phyloP scores from a whole-genome alignment of 345 rosid genomes.

The Sonneratia caseolaris region DNA sequence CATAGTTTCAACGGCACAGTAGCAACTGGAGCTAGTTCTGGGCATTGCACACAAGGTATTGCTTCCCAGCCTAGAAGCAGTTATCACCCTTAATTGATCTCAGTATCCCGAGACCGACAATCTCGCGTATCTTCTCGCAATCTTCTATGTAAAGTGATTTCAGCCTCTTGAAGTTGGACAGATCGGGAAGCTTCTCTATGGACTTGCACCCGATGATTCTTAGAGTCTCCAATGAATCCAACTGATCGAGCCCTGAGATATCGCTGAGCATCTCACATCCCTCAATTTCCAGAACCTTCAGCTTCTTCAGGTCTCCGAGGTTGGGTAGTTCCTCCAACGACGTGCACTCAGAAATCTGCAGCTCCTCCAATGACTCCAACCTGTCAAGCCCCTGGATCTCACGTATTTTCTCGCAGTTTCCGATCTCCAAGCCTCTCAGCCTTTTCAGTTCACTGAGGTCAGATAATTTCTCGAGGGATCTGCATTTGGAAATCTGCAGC shows the following conservation, averaged over 20 bases:
- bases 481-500: slow-evolving; percentile 11
- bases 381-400: slow-evolving; percentile 11
- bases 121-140: slow-evolving; percentile 14
- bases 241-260: slow-evolving; percentile 9
- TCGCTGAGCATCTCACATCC: slow-evolving; percentile 12
- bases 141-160: slow-evolving; percentile 14
- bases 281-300: slow-evolving; percentile 9
- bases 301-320: slow-evolving; percentile 11
- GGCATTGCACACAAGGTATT: not conserved
- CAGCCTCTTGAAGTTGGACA: slow-evolving; percentile 14
- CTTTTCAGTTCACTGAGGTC: slow-evolving; percentile 8
- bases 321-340: slow-evolving; percentile 3
- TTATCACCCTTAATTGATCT: slow-evolving; percentile 16
- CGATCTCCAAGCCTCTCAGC: slow-evolving; percentile 12
- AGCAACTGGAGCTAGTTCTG: not conserved
- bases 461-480: slow-evolving; percentile 7
- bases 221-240: slow-evolving; percentile 13
- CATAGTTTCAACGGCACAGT: not conserved
- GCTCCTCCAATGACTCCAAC: slow-evolving; percentile 12
- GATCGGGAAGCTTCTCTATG: slow-evolving; percentile 10
- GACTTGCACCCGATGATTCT: slow-evolving; percentile 17
- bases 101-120: slow-evolving; percentile 11
- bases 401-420: slow-evolving; percentile 10
- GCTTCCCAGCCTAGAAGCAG: not conserved
- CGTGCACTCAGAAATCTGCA: slow-evolving; percentile 14